Evolutionary conservation across 2,329 filamentous ascomycete species (phyloP), one percentile per base, ranked within the genome.

Genomic region (Fusarium sp.): DNA sequence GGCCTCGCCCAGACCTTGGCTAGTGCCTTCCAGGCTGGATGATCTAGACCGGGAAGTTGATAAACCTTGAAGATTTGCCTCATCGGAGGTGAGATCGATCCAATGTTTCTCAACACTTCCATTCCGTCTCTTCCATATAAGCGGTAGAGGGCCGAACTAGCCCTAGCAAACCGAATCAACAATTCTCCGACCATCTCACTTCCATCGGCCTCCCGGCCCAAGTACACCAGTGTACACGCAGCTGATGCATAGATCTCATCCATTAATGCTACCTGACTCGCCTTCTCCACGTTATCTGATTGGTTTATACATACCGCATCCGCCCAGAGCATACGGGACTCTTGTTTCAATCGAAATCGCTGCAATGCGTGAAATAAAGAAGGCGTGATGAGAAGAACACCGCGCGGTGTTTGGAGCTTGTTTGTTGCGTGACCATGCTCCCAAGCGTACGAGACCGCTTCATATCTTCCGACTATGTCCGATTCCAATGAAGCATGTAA

Each of bases 31-130:
- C 33, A 27, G 1, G 3, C 19, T 38, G 23, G 33, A 37, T 52
- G 0, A 2, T 52, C 19, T 7, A 3, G 3, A 14, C 4, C 23
- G 4, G 23, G 33, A 52, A 52, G 23, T 6, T 5, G 0, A 0
- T 1, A n/a, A n/a, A 0, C 0, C 14, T 37, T 33, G 7, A 52
- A 12, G 21, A 38, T 5, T 14, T 3, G 0, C 7, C n/a, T 51
- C 9, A 35, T 25, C 1, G 7, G 7, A 21, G 18, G 18, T 3
- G n/a, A 5, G 8, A 25, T 25, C 9, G 4, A 15, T 10, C 31
- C 18, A 38, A 10, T 0, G n/a, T 27, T 2, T 27, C 49, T 38
- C 10, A 52, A 27, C 4, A 1, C 0, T 1, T 52, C 49, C 49
- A 52, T 52, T 18, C 2, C 49, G 3, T 37, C 1, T 5, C 49